Base-by-base conservation (phyloP, 2,329 filamentous ascomycete genomes). In the Colletotrichum sp. region DNA sequence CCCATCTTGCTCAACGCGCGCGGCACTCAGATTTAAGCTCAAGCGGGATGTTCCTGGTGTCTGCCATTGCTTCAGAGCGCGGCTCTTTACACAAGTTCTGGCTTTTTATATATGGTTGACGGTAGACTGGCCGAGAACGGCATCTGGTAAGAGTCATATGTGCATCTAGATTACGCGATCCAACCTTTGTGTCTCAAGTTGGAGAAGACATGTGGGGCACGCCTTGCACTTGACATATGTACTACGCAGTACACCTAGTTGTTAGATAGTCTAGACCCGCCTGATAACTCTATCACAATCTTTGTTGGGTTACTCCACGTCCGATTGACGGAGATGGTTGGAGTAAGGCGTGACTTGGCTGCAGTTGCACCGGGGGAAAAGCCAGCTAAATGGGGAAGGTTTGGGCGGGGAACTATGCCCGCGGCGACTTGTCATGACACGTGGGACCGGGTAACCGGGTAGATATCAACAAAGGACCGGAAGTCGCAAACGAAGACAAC, bases 101-200 rank as follows among this genome's bases (percentile, higher is more conserved):
- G 3, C 4, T 13, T 21, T 2, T 52, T 59, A 49, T 62, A 57
- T 18, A 12, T 15, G 15, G n/a, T 36, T 2, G 8, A 15, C 28
- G 12, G 8, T 21, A 3, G 30, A 24, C 66, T 8, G 63, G 63
- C 70, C 63, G 70, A 68, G 39, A 44, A 68, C 70, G 63, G 70
- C 70, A 7, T 9, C 9, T 28, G 28, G 44, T 34, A 74, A 65
- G 72, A 74, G 72, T 74, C 72, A 74, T 74, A 36, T 34, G 18
- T 13, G 13, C 49, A 60, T 26, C 24, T 15, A 39, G 18, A 52
- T 49, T 21, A 63, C 72, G 67, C 60, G 21, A 60, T 74, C 18
- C 39, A 18, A 74, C 59, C 66, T 49, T 32, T 39, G 49, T 44
- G 71, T 75, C 63, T 44, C 39, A 21, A n/a, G 39, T 30, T 32